Percentiles rank a stretch among this genome's conserved stretches.
Evolutionary conservation across 2,329 filamentous ascomycete genomes (phyloP).

Genomic region (Apiospora kogelbergensis): DNA sequence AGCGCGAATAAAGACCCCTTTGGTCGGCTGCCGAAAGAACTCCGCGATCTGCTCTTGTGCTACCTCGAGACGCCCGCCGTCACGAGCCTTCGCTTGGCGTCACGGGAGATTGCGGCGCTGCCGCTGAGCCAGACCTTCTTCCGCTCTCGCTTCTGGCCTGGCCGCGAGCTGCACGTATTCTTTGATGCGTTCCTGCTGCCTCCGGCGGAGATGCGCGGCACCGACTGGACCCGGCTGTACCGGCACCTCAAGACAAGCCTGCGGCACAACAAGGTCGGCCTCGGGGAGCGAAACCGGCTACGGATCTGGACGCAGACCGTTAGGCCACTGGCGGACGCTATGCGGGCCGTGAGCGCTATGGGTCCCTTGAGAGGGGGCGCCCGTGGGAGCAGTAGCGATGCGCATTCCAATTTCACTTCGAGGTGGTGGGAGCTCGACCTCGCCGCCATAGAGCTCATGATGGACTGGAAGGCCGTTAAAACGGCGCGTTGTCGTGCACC

Average conservation of each 20-base stretch:
- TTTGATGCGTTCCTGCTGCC: conserved; percentile 25
- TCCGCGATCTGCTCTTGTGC: conserved; percentile 24
- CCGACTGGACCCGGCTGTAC: conserved; percentile 24
- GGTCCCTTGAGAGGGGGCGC: conserved; percentile 17
- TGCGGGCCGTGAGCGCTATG: conserved; percentile 17
- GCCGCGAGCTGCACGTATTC: conserved; percentile 20
- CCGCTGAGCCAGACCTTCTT: conserved; percentile 25
- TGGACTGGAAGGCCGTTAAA: conserved; percentile 18
- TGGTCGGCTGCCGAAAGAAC: conserved; percentile 19
- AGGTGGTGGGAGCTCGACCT: not conserved
- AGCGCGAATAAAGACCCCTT: conserved; percentile 19
- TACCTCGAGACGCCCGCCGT: conserved; percentile 18
- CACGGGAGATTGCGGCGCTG: conserved; percentile 20
- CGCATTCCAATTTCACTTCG: not conserved
- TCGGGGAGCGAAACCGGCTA: conserved; percentile 24
- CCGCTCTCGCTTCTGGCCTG: conserved; percentile 25
- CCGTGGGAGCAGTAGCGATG: too few species aligned
- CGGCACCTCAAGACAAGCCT: conserved; percentile 16
- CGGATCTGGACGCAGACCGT: conserved; percentile 26
- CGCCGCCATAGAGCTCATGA: not conserved
- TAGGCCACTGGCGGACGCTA: conserved; percentile 19
- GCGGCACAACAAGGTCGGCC: conserved; percentile 17
- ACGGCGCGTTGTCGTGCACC: conserved; percentile 13
- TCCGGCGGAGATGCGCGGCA: conserved; percentile 12
- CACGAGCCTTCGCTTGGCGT: conserved; percentile 21